Evolutionary conservation across 148 eudicot genomes (phyloP).

Genomic region (Silene latifolia): DNA sequence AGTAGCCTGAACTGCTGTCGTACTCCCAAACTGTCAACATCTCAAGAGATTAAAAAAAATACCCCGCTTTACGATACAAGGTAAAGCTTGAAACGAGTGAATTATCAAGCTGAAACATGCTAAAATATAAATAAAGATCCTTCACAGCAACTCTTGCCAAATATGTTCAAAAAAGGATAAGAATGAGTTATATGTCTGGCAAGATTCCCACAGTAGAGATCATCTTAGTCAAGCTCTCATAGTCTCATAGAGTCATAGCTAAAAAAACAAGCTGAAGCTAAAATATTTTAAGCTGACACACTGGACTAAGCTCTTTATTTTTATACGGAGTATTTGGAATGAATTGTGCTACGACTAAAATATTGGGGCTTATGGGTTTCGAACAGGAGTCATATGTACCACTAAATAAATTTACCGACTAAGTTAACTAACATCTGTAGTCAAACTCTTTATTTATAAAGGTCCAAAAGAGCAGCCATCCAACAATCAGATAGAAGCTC

Average conservation of each 20-base stretch:
- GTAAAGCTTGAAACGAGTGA: background rate
- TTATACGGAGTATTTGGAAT: no score
- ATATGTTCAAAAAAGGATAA: no score
- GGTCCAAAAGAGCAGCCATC: background rate
- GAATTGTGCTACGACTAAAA: no score
- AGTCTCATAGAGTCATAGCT: no score
- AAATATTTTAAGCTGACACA: background rate
- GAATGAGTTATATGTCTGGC: no score
- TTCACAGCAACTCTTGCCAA: background rate
- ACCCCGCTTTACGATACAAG: background rate
- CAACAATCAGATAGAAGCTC: background rate
- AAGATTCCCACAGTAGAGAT: no score
- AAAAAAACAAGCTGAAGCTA: no score
- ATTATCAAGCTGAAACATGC: background rate
- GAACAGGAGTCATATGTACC: no score
- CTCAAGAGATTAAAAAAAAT: conserved; percentile 8
- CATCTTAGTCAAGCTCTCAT: no score
- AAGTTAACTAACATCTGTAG: no score
- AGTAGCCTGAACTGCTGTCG: conserved; percentile 74
- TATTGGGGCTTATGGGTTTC: no score
- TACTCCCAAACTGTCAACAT: conserved; percentile 73
- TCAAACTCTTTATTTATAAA: background rate
- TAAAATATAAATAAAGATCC: background rate
- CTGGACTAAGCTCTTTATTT: background rate
- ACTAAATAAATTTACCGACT: no score